These are phyloP conservation scores for Capronia coronata DNA, from an alignment of 2,329 filamentous ascomycete genomes.

Conservation along the genomic window DNA sequence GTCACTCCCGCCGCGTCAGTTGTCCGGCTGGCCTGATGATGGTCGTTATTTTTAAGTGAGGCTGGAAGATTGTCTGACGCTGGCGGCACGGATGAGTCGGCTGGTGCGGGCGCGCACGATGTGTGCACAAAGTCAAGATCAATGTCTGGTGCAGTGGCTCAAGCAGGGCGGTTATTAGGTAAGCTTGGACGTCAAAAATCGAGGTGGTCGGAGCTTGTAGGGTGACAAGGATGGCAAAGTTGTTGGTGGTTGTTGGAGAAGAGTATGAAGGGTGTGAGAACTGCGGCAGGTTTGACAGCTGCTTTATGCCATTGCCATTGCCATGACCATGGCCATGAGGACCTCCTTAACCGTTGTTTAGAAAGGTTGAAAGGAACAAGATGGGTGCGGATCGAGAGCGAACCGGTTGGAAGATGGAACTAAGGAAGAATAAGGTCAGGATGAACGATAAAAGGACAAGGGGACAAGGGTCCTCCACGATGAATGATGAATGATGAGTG, in stretches of 20 bases:
- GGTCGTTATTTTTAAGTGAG: conserved; percentile 20
- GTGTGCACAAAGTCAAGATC: neutral
- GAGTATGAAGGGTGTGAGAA: neutral
- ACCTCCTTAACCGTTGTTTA: too few relatives aligned
- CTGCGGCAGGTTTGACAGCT: neutral
- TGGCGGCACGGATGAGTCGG: conserved; percentile 8
- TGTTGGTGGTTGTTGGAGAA: neutral
- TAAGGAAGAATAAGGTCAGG: neutral
- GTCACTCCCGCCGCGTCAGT: neutral
- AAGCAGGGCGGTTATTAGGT: conserved; percentile 2
- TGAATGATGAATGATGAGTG: too few relatives aligned
- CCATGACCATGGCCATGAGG: too few relatives aligned
- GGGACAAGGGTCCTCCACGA: neutral
- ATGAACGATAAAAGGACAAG: neutral
- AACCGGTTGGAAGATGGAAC: neutral
- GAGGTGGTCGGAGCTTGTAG: neutral
- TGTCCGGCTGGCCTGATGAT: conserved; percentile 1
- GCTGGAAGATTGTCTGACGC: conserved; percentile 17
- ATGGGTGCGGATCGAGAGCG: neutral
- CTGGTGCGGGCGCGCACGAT: conserved; percentile 4
- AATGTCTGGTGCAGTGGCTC: neutral
- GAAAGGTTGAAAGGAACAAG: neutral
- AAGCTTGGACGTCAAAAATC: neutral
- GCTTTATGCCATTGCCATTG: too few relatives aligned
- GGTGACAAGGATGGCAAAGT: neutral